These are phyloP conservation scores for Stephania cephalantha DNA, from an alignment of 164 flowering plant species.

Conservation along the genomic window DNA sequence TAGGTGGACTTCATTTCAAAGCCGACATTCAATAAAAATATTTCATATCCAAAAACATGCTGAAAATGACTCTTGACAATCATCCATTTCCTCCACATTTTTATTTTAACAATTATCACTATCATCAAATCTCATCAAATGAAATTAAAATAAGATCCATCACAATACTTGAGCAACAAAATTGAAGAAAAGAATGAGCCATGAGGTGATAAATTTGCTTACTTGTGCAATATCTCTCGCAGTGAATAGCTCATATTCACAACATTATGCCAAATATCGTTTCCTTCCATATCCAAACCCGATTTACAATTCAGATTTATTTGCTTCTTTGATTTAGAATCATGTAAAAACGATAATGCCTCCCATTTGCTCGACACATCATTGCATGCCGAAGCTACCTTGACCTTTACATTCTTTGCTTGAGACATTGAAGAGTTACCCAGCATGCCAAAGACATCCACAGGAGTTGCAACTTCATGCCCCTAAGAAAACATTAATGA, in stretches of 20 bases:
- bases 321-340: constrained; percentile 11
- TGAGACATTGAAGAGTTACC: constrained; percentile 18
- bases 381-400: constrained; percentile 11
- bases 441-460: constrained; percentile 36
- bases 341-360: constrained; percentile 11
- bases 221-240: constrained; percentile 48
- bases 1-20: no score
- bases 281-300: constrained; percentile 17
- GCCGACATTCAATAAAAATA: no score
- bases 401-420: constrained; percentile 11
- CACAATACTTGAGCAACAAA: background rate
- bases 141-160: background rate
- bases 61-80: no score
- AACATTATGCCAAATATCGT: constrained; percentile 17
- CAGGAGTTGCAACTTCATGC: constrained; percentile 33
- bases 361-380: constrained; percentile 20
- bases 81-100: background rate
- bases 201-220: constrained; percentile 21
- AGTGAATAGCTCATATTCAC: constrained; percentile 20
- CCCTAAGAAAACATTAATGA: constrained; percentile 31
- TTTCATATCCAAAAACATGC: no score
- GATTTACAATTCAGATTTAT: constrained; percentile 14
- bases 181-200: background rate
- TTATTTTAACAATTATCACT: background rate
- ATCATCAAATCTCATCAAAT: background rate